A percentile compares a stretch with the other conserved stretches of the same genome.
Evolutionary conservation across 2,329 filamentous ascomycete genomes (phyloP).

Genomic region (Cercospora sp.): DNA sequence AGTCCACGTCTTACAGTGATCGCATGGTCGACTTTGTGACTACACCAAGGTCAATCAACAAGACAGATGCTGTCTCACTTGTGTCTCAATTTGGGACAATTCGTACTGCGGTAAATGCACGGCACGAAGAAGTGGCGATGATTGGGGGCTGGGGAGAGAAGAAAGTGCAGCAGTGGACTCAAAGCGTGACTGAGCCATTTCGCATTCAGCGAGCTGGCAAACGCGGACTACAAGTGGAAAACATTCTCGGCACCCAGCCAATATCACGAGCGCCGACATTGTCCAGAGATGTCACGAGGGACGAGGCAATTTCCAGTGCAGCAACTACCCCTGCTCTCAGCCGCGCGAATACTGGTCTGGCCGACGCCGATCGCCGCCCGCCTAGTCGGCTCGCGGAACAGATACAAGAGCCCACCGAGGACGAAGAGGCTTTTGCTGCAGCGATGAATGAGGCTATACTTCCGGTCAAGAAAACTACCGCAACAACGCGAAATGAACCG

Average conservation of each 20-base stretch:
- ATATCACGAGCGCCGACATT: conserved; percentile 30
- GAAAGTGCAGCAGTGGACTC: conserved; percentile 86
- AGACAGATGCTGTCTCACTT: conserved; percentile 86
- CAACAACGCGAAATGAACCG: neutral
- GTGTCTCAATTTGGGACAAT: conserved; percentile 92
- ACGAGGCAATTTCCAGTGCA: conserved; percentile 20
- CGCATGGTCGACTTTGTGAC: conserved; percentile 91
- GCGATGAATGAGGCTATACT: conserved; percentile 28
- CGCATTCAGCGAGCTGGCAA: conserved; percentile 70
- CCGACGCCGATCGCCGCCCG: conserved; percentile 43
- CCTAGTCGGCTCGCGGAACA: conserved; percentile 37
- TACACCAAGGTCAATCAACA: conserved; percentile 84
- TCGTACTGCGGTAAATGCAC: conserved; percentile 81
- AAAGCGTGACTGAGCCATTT: conserved; percentile 81
- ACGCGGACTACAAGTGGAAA: conserved; percentile 45
- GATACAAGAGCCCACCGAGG: conserved; percentile 38
- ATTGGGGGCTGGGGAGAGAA: conserved; percentile 94
- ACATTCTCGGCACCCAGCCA: conserved; percentile 32
- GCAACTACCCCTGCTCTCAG: conserved; percentile 12
- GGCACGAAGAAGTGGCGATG: conserved; percentile 77
- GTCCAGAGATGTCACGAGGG: conserved; percentile 33
- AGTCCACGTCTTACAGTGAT: conserved; percentile 80
- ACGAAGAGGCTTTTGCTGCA: conserved; percentile 50
- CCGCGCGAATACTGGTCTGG: conserved; percentile 30
- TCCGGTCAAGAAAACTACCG: conserved; percentile 5